phyloP scores from a whole-genome alignment of 352 stramenopile species.

The Globisporangium sylvaticum region DNA sequence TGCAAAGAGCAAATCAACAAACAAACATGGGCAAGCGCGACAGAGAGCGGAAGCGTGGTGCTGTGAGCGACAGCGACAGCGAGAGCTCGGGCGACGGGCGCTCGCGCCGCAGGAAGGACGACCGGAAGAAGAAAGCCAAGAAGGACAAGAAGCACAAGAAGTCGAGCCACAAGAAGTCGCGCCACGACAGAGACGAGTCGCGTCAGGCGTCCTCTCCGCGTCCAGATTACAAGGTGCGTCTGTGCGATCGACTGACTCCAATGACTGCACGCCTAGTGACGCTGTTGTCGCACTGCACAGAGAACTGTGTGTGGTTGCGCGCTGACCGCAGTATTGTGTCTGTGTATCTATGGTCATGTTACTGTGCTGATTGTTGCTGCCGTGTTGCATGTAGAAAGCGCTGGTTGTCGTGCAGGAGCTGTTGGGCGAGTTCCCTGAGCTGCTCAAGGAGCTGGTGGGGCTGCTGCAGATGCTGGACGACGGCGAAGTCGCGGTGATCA shows the following conservation, averaged over 20 bases:
- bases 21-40: not conserved
- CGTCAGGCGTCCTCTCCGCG: not conserved
- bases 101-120: slow-evolving; percentile 17
- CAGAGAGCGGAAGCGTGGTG: not conserved
- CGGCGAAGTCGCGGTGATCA: slow-evolving; percentile 69
- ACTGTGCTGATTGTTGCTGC: not conserved
- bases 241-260: not conserved
- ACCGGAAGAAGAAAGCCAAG: slow-evolving; percentile 27
- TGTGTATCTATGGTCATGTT: not conserved
- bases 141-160: slow-evolving; percentile 31
- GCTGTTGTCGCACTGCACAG: too few relatives aligned
- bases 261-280: not conserved
- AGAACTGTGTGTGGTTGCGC: not conserved
- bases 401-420: slow-evolving; percentile 47
- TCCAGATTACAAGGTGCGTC: slow-evolving; percentile 13
- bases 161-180: slow-evolving; percentile 20
- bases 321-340: not conserved
- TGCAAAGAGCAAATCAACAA: not conserved
- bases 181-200: slow-evolving; percentile 23
- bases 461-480: slow-evolving; percentile 79
- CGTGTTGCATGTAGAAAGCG: slow-evolving; percentile 27
- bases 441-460: slow-evolving; percentile 54
- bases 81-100: slow-evolving; percentile 1
- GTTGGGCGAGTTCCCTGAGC: slow-evolving; percentile 59
- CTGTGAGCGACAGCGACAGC: slow-evolving; percentile 3